Conservation (phyloP, 2,329 filamentous ascomycete species). For the Colletotrichum graminicola region DNA sequence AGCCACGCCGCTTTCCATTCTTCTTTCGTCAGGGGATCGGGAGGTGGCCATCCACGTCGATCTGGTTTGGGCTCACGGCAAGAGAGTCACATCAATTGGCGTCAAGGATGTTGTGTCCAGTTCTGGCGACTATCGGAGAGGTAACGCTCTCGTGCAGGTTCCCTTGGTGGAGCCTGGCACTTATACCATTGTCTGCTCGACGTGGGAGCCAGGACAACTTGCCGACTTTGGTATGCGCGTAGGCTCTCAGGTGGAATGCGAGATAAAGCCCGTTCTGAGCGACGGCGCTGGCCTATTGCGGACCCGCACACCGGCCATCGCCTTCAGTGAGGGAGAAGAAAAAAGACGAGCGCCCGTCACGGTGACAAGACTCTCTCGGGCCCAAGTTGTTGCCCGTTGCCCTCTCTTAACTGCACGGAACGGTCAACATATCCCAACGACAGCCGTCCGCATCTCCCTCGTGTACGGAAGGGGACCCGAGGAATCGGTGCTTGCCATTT, state of each 20-base stretch:
- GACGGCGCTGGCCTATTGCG: constrained; percentile 82
- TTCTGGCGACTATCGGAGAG: constrained; percentile 89
- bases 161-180: constrained; percentile 73
- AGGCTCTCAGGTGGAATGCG: constrained; percentile 70
- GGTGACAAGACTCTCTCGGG: constrained; percentile 67
- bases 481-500: constrained; percentile 72
- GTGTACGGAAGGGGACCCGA: constrained; percentile 80
- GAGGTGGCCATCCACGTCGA: constrained; percentile 87
- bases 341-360: constrained; percentile 56
- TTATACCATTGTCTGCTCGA: constrained; percentile 92
- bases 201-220: constrained; percentile 84
- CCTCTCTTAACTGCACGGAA: constrained; percentile 21
- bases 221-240: constrained; percentile 82
- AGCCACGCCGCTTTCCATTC: constrained; percentile 74
- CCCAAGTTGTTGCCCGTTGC: constrained; percentile 64
- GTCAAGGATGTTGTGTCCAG: constrained; percentile 83
- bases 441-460: constrained; percentile 74
- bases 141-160: constrained; percentile 78
- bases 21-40: constrained; percentile 76
- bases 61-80: constrained; percentile 81
- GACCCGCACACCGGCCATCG: constrained; percentile 68
- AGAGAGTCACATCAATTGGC: constrained; percentile 76
- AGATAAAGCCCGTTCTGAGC: constrained; percentile 71
- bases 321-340: constrained; percentile 59
- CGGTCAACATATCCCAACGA: constrained; percentile 48